These are phyloP conservation scores for Flueggea neowawraea DNA, from an alignment of 441 rosid species.

Conservation along the genomic window DNA sequence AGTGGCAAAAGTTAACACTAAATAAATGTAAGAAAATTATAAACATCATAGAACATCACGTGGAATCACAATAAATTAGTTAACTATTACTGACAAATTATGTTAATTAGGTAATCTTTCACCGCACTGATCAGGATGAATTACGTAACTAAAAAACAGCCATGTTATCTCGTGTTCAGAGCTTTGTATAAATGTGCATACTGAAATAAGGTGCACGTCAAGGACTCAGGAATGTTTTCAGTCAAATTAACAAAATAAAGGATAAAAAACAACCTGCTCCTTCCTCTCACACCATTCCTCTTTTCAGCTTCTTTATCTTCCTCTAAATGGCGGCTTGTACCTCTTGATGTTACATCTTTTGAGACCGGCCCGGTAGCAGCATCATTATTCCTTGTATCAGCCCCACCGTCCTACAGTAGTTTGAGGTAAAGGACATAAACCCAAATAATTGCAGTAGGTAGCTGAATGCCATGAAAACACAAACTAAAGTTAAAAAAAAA, in stretches of 20 bases:
- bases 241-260: slow-evolving; percentile 1
- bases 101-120: too few relatives aligned
- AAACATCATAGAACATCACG: too few relatives aligned
- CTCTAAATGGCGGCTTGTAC: slow-evolving; percentile 35
- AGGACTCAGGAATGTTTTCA: too few relatives aligned
- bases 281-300: slow-evolving; percentile 63
- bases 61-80: too few relatives aligned
- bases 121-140: too few relatives aligned
- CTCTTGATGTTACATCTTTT: slow-evolving; percentile 30
- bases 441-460: slow-evolving; percentile 99
- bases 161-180: too few relatives aligned
- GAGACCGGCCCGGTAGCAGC: slow-evolving; percentile 39
- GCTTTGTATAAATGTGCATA: too few relatives aligned
- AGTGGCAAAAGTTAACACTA: too few relatives aligned
- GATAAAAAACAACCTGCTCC: slow-evolving; percentile 43
- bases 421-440: slow-evolving; percentile 99
- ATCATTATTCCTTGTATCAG: slow-evolving; percentile 41
- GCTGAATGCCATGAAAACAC: slow-evolving; percentile 94
- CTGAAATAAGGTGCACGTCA: too few relatives aligned
- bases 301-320: slow-evolving; percentile 46
- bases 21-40: too few relatives aligned
- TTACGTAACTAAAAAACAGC: too few relatives aligned
- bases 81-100: too few relatives aligned
- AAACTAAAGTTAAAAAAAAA: slow-evolving; percentile 66
- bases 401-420: slow-evolving; percentile 98